Base-by-base conservation (phyloP, 495 filamentous ascomycete species). In the Neurospora sp. region DNA sequence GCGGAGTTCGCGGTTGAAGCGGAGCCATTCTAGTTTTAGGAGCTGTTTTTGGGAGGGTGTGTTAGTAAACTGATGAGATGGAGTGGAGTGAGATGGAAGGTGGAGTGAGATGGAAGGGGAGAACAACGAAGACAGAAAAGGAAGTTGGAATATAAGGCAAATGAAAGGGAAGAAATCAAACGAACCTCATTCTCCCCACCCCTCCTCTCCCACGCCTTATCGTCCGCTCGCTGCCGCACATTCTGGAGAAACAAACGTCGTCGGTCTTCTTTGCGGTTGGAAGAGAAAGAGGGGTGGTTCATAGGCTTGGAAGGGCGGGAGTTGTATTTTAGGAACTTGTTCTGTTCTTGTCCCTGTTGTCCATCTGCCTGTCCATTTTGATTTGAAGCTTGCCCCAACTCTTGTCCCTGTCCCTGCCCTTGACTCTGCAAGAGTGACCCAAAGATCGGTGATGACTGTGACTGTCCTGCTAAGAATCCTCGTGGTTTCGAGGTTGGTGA, bases 171-270 rank as follows among this genome's bases (percentile, higher is more conserved):
- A 41, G 39, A 5, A n/a, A 35, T 27, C 0, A 38, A 39, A 78
- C 82, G 38, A 84, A 96, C 89, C 86, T 96, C 91, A 73, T 97
- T 93, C 66, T 93, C 92, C 2, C 93, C 84, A 46, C 89, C 88
- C 83, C 93, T 84, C 80, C 88, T 73, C 81, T 90, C 80, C 88
- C 90, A 89, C 80, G 86, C 77, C 77, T 81, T 85, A 16, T 93
- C 89, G 9, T 97, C 92, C 4, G 90, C 84, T 44, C 88, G 86
- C 74, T 90, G 88, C 77, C 89, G 85, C n/a, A 97, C 90, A 70
- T 90, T 92, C 76, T 91, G 89, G 39, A 98, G 82, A 76, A 96
- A 99, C 71, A 92, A 76, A 10, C 86, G 84, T 44, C 91, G 84
- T 73, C 90, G 81, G 69, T 84, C 81, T 71, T 91, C 87, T 66